These are phyloP conservation scores for Clarkia xantiana DNA, from an alignment of 345 rosid species.

Conservation along the genomic window DNA sequence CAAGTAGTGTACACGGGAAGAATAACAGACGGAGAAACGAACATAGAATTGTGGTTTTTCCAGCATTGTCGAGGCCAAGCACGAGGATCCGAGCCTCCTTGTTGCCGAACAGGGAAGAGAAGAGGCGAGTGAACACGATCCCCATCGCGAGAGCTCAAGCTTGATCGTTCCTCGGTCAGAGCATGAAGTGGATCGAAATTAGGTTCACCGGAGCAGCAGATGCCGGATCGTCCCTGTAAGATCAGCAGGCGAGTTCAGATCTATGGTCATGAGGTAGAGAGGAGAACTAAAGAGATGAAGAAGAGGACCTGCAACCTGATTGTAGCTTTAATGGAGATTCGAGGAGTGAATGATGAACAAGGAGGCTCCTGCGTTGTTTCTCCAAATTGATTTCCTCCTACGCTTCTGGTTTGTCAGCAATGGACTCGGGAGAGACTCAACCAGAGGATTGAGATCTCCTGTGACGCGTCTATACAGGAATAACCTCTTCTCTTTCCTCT, in stretches of 20 bases:
- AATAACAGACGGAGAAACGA: constrained; percentile 5
- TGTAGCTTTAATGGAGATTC: too few relatives aligned
- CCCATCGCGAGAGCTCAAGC: constrained; percentile 31
- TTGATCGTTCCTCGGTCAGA: background rate
- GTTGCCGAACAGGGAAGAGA: constrained; percentile 62
- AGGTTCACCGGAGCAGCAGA: background rate
- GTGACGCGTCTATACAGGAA: too few relatives aligned
- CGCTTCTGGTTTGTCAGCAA: too few relatives aligned
- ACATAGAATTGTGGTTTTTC: constrained; percentile 83
- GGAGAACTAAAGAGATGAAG: too few relatives aligned
- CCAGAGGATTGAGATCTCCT: too few relatives aligned
- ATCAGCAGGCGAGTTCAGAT: constrained; percentile 1
- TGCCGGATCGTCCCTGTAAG: background rate
- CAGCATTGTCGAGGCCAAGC: constrained; percentile 88
- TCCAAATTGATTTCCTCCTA: too few relatives aligned
- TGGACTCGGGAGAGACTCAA: too few relatives aligned
- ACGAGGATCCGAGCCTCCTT: constrained; percentile 84
- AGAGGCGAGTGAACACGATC: constrained; percentile 55
- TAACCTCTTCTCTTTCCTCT: too few relatives aligned
- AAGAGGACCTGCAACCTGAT: too few relatives aligned
- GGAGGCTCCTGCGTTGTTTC: too few relatives aligned
- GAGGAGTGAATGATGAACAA: too few relatives aligned
- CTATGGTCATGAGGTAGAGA: background rate
- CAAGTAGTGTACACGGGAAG: constrained; percentile 1
- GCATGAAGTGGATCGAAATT: background rate